These are phyloP conservation scores for Zalaria obscura DNA, from an alignment of 2,329 filamentous ascomycete species.

Conservation along the genomic window DNA sequence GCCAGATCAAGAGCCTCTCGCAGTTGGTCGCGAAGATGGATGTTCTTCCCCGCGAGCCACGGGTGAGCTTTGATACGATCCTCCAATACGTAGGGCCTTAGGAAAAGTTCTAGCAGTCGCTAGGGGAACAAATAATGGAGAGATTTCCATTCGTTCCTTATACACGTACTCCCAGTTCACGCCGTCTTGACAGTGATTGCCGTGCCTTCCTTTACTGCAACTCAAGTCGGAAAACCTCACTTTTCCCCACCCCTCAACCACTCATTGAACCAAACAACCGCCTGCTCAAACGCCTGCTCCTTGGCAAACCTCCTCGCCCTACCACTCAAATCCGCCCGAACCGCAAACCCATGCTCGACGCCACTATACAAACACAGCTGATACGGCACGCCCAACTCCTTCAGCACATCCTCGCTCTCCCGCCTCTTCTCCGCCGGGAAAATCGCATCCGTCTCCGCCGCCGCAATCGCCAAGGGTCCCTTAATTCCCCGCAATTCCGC, in stretches of 20 bases:
- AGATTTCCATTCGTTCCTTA: too few species aligned
- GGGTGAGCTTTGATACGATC: too few species aligned
- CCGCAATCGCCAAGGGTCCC: conserved; percentile 46
- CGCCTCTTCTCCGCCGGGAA: conserved; percentile 43
- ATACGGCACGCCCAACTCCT: conserved; percentile 42
- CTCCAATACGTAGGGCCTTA: too few species aligned
- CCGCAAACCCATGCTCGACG: conserved; percentile 61
- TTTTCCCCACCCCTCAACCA: conserved; percentile 9
- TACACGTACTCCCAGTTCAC: too few species aligned
- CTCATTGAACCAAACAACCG: conserved; percentile 62
- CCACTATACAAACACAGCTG: conserved; percentile 66
- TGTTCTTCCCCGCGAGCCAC: too few species aligned
- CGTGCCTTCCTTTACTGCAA: too few species aligned
- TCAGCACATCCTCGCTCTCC: conserved; percentile 45
- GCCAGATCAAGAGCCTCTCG: too few species aligned
- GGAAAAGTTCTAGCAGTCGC: too few species aligned
- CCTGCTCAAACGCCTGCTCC: conserved; percentile 70
- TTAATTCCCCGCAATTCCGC: conserved; percentile 44
- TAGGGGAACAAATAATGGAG: too few species aligned
- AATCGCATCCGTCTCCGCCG: conserved; percentile 48
- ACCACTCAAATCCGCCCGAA: conserved; percentile 48
- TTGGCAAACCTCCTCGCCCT: conserved; percentile 53
- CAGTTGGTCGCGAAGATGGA: too few species aligned
- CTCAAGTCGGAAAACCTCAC: too few species aligned
- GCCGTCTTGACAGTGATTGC: too few species aligned